Base-by-base conservation (phyloP, 192 early-diverging fungal genomes). In the Oehlia diaphana region DNA sequence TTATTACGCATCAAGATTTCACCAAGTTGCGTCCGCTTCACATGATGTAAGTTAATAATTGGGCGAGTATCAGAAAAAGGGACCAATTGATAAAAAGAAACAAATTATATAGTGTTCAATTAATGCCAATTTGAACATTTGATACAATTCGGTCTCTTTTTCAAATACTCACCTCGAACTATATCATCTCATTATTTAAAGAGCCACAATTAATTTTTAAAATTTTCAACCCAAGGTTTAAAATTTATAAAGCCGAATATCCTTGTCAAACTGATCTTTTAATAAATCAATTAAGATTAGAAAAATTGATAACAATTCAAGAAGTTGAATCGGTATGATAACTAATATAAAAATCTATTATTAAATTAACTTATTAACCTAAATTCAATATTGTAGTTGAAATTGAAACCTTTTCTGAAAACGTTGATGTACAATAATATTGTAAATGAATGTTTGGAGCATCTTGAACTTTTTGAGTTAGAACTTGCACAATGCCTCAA, bases 341-440 rank as follows among this genome's bases (percentile, higher is more conserved):
- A 3, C 0, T 37, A 37, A 37, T 37, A 53, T 53, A 19, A 53
- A 2, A 53, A 53, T 53, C 42, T 44, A 9, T 9, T 21, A 16
- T 31, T 65, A 28, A 28, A 31, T 31, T 28, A 65, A 65, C 8
- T 2, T 26, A 31, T 65, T 10, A 10, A 37, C 35, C 35, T 37
- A 3, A 47, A 47, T 12, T 28, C 31, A 50, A 47, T 72, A 31
- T 6, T 28, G 2, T 53, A 72, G 71, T 39, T 72, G 71, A 28
- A 16, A 3, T 16, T 72, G 44, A 47, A 50, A 6, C n/a, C 71
- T 23, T 50, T 50, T 72, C 28, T 72, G 10, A 14, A n/a, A 50
- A 49, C 3, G 9, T n/a, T 72, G 12, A 72, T 72, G n/a, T 50
- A 72, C 12, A 72, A 72, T 49, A 37, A 72, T 72, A 26, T 72